Evolutionary conservation across 2,329 filamentous ascomycete genomes (phyloP).

Genomic region (Knufia petricola): DNA sequence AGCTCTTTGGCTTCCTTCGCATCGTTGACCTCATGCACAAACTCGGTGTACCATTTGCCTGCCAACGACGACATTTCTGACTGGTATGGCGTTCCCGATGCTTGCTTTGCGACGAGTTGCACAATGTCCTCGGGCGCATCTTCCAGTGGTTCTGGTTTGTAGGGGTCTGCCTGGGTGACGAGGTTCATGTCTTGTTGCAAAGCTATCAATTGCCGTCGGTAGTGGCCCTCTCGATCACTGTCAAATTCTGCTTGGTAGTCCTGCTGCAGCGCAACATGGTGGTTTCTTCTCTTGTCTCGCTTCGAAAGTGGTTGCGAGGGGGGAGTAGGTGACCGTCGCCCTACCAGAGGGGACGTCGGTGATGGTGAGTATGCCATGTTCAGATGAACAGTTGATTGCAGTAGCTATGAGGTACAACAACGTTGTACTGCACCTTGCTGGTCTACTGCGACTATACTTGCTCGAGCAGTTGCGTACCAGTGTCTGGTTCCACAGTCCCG

Average conservation of each 20-base stretch:
- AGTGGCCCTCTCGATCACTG: conserved; percentile 71
- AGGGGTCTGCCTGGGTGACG: conserved; percentile 76
- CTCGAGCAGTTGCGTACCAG: no score
- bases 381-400: neutral
- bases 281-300: conserved; percentile 79
- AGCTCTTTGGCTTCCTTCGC: conserved; percentile 80
- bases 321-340: conserved; percentile 25
- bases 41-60: conserved; percentile 75
- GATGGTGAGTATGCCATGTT: conserved; percentile 34
- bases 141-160: conserved; percentile 59
- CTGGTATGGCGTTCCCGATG: conserved; percentile 51
- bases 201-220: conserved; percentile 79
- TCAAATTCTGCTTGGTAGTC: conserved; percentile 69
- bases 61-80: conserved; percentile 58
- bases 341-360: conserved; percentile 27
- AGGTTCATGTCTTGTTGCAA: conserved; percentile 86
- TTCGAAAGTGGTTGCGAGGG: conserved; percentile 55
- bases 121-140: conserved; percentile 57
- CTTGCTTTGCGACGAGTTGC: conserved; percentile 49
- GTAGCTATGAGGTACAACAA: no score
- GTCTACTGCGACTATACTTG: no score
- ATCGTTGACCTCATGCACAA: conserved; percentile 78
- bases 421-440: no score
- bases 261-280: conserved; percentile 67
- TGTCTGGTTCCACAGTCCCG: no score